Percentiles rank a stretch among this genome's conserved stretches.
These are phyloP conservation scores for Bipolaris gigantea DNA, from an alignment of 2,329 filamentous ascomycete species.

Conservation along the genomic window DNA sequence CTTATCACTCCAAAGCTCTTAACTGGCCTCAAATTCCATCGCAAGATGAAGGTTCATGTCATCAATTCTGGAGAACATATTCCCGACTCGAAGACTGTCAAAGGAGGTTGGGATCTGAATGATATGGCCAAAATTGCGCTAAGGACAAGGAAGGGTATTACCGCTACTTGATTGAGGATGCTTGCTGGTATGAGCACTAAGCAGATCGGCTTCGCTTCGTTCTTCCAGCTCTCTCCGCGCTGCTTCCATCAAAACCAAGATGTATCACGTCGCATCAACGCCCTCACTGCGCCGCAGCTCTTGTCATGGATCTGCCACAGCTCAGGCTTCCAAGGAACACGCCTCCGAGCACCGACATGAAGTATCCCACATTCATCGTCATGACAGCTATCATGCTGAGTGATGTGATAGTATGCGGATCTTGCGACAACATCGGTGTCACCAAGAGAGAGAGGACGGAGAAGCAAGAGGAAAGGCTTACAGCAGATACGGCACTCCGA, in stretches of 20 bases:
- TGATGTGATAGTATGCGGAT: not conserved
- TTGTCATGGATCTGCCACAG: slow-evolving; percentile 64
- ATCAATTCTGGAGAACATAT: slow-evolving; percentile 83
- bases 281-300: slow-evolving; percentile 1
- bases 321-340: slow-evolving; percentile 80
- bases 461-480: slow-evolving; percentile 54
- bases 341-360: slow-evolving; percentile 71
- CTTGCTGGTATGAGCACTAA: not conserved
- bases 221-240: too few species aligned
- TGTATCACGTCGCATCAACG: too few species aligned
- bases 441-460: not conserved
- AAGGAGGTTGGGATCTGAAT: slow-evolving; percentile 50
- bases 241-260: too few species aligned
- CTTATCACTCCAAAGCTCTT: slow-evolving; percentile 96
- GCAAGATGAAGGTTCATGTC: slow-evolving; percentile 88
- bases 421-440: not conserved
- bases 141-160: slow-evolving; percentile 29
- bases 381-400: slow-evolving; percentile 87
- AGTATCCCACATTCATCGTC: slow-evolving; percentile 84
- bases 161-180: slow-evolving; percentile 16
- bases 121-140: slow-evolving; percentile 42
- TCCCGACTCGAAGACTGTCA: slow-evolving; percentile 40
- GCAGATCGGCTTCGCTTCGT: too few species aligned
- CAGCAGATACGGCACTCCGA: slow-evolving; percentile 80
- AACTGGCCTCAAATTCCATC: slow-evolving; percentile 80